Percentiles rank a stretch among this genome's conserved stretches.
These are phyloP conservation scores for Pseudofabraea citricarpa DNA, from an alignment of 2,329 filamentous ascomycete genomes.

Conservation along the genomic window DNA sequence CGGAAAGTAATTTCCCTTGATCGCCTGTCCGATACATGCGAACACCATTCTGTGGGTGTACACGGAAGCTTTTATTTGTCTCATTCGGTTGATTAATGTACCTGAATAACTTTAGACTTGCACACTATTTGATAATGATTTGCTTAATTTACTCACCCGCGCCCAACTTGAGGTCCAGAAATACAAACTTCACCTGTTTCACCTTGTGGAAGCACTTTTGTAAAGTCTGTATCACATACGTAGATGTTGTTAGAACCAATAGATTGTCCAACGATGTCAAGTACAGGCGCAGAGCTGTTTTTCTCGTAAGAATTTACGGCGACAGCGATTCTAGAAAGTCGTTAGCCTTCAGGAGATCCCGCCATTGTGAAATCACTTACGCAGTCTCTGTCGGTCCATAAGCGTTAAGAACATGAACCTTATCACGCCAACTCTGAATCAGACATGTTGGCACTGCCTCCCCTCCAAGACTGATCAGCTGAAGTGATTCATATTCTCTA, in stretches of 20 bases:
- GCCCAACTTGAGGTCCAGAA: background rate
- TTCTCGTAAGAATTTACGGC: too few relatives aligned
- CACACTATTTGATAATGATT: background rate
- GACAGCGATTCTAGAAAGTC: too few relatives aligned
- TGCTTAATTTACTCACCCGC: background rate
- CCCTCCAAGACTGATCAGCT: background rate
- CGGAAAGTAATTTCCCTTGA: background rate
- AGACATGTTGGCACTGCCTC: background rate
- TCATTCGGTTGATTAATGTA: background rate
- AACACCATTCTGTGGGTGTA: background rate
- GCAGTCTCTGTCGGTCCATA: background rate
- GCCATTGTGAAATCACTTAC: background rate
- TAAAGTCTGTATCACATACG: background rate
- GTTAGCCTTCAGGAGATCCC: too few relatives aligned
- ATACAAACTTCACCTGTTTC: background rate
- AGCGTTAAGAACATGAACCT: background rate
- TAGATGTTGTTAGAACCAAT: background rate
- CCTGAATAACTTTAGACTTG: background rate
- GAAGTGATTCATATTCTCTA: background rate
- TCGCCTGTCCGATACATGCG: background rate
- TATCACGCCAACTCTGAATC: background rate
- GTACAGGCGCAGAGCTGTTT: too few relatives aligned
- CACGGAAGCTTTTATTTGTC: background rate
- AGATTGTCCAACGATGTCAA: too few relatives aligned
- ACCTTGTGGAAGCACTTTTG: background rate